Evolutionary conservation across 208 protist species (phyloP).

Genomic region (Trichomonas vaginalis): DNA sequence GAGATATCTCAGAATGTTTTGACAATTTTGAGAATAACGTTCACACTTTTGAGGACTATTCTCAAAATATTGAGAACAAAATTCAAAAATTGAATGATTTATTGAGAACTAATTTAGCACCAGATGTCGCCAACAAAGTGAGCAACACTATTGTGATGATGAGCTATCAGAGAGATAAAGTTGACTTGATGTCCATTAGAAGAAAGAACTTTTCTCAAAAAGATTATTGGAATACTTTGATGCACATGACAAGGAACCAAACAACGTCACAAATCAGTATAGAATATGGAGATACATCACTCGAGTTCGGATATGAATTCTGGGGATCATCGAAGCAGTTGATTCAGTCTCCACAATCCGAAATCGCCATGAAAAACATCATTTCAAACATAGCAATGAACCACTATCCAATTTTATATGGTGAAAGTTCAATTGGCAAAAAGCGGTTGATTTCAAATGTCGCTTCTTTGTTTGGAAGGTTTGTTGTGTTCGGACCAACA

Average conservation of each 20-base stretch:
- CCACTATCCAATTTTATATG: not conserved
- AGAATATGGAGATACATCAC: not conserved
- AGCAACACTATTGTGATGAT: not conserved
- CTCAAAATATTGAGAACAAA: not conserved
- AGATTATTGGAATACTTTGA: not conserved
- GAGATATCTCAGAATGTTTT: not conserved
- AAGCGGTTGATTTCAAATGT: not conserved
- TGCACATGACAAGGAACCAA: not conserved
- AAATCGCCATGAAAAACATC: not conserved
- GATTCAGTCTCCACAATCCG: not conserved
- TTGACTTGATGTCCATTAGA: not conserved
- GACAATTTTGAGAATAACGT: slow-evolving; percentile 2
- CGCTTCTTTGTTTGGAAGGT: not conserved
- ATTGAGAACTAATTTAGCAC: not conserved
- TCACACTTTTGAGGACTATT: not conserved
- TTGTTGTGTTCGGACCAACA: not conserved
- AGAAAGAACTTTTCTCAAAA: not conserved
- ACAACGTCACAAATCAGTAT: not conserved
- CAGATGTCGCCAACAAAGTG: not conserved
- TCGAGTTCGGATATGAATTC: not conserved
- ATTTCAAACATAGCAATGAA: not conserved
- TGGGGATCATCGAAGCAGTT: not conserved
- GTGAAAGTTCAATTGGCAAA: not conserved
- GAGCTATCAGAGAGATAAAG: not conserved
- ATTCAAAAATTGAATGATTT: not conserved